These are phyloP conservation scores for Chlamydomonas schloesseri DNA, from an alignment of 139 green algal species.

Conservation along the genomic window DNA sequence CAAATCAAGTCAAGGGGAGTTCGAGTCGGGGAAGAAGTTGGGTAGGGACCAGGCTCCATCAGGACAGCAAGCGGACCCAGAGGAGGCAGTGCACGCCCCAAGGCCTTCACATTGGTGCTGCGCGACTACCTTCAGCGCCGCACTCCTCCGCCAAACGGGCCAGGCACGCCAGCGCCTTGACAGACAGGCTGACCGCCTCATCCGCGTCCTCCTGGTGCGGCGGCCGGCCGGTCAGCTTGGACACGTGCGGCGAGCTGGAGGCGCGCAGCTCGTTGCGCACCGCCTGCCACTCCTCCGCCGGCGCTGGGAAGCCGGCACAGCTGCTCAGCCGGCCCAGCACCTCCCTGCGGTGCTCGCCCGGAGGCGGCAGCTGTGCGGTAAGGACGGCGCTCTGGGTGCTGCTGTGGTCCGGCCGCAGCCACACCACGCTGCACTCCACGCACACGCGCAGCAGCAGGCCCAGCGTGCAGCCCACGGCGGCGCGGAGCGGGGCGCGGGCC, in stretches of 20 bases:
- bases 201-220: neutral
- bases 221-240: neutral
- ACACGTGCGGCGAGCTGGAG: neutral
- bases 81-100: too few species aligned
- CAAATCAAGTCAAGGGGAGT: too few species aligned
- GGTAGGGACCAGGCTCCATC: too few species aligned
- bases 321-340: neutral
- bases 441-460: constrained; percentile 18
- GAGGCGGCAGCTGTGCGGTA: neutral
- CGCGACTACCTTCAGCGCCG: neutral
- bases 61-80: too few species aligned
- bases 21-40: too few species aligned
- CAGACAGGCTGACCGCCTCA: neutral
- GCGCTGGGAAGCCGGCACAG: neutral
- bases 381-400: neutral
- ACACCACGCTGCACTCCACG: constrained; percentile 1
- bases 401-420: neutral
- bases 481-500: neutral
- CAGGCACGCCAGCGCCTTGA: neutral
- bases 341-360: neutral
- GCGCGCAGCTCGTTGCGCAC: neutral
- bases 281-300: neutral
- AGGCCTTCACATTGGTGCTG: too few species aligned
- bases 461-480: neutral
- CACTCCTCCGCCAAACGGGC: neutral